These are phyloP conservation scores for Tylopilus balloui DNA, from an alignment of 768 basidiomycete species.

Conservation along the genomic window DNA sequence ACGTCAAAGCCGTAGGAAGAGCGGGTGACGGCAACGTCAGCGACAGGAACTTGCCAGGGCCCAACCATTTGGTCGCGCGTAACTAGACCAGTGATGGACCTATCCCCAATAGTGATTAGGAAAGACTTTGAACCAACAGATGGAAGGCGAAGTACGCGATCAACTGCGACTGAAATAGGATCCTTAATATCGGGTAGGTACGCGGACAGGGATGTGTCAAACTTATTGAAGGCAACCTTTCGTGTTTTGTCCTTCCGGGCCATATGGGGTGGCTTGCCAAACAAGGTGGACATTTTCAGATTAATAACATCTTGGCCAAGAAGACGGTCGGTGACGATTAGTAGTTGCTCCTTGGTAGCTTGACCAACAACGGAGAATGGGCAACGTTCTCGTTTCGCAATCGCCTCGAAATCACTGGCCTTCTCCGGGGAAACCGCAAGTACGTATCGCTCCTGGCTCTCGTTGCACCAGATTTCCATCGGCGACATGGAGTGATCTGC, in stretches of 20 bases:
- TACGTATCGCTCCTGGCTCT: conserved; percentile 96
- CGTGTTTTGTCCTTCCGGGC: conserved; percentile 59
- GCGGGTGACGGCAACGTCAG: conserved; percentile 96
- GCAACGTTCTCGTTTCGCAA: conserved; percentile 86
- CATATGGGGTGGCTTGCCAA: conserved; percentile 95
- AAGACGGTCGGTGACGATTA: conserved; percentile 87
- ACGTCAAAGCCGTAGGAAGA: conserved; percentile 90
- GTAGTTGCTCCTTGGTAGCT: conserved; percentile 75
- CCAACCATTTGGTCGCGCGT: conserved; percentile 99
- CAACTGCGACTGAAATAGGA: conserved; percentile 58
- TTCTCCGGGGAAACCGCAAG: conserved; percentile 74
- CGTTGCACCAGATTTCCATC: conserved; percentile 99
- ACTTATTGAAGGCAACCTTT: conserved; percentile 40
- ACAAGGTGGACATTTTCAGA: conserved; percentile 91
- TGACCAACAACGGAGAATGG: conserved; percentile 90
- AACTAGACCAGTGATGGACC: conserved; percentile 90
- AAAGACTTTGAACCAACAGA: conserved; percentile 95
- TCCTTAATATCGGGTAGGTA: conserved; percentile 56
- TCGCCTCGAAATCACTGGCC: conserved; percentile 59
- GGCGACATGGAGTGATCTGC: conserved; percentile 95
- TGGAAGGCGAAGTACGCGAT: conserved; percentile 85
- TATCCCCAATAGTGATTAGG: conserved; percentile 97
- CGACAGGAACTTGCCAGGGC: conserved; percentile 96
- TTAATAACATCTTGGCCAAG: conserved; percentile 76
- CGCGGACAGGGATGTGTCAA: conserved; percentile 66